Percentiles rank a stretch among this genome's conserved stretches.
phyloP scores from a whole-genome alignment of 2,329 filamentous ascomycete genomes.

The Trichoderma guizhouense region DNA sequence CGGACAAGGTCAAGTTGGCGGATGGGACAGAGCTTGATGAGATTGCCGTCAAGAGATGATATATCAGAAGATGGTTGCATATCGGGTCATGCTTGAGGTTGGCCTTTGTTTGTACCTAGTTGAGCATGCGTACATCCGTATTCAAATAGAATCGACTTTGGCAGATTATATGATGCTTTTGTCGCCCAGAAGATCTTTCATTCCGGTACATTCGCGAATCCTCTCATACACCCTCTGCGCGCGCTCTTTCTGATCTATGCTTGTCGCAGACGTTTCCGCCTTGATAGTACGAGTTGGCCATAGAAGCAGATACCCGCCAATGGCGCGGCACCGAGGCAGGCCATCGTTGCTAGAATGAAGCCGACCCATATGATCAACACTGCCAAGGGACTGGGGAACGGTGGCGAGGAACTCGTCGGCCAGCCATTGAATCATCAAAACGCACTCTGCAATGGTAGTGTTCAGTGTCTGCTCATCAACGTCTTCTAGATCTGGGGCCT shows the following conservation, averaged over 20 bases:
- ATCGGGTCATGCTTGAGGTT: not conserved
- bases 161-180: conserved; percentile 24
- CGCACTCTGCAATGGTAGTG: conserved; percentile 20
- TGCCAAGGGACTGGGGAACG: conserved; percentile 37
- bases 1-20: conserved; percentile 37
- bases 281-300: conserved; percentile 40
- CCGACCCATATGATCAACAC: conserved; percentile 30
- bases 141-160: not conserved
- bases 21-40: conserved; percentile 39
- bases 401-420: conserved; percentile 35
- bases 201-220: conserved; percentile 39
- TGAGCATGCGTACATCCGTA: not conserved
- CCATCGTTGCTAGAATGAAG: conserved; percentile 1
- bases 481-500: not conserved
- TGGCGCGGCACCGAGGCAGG: conserved; percentile 29
- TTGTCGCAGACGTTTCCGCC: conserved; percentile 21
- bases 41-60: conserved; percentile 19
- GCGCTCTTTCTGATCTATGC: conserved; percentile 28
- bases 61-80: not conserved
- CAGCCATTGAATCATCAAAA: conserved; percentile 28
- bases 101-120: not conserved
- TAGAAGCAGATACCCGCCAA: conserved; percentile 38
- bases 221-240: conserved; percentile 33
- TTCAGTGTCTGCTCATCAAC: not conserved
- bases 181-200: conserved; percentile 34